A percentile compares a stretch with the other conserved stretches of the same genome.
Conservation (phyloP, 129 eudicot species). For the Lonicera japonica region DNA sequence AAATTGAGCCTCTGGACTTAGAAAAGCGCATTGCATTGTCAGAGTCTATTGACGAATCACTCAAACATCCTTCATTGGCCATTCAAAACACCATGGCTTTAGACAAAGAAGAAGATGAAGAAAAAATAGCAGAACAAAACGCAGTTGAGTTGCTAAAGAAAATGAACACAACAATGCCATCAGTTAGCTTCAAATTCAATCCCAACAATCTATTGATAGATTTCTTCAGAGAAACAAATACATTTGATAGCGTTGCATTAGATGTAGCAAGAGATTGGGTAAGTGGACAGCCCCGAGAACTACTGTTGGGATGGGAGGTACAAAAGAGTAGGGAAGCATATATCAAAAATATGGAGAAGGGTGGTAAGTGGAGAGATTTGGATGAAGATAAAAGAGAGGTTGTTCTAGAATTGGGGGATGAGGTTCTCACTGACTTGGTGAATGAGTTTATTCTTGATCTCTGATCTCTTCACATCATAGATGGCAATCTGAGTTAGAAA, state of each 20-base stretch:
- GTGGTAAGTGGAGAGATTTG: constrained; percentile 36
- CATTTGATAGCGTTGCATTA: constrained; percentile 20
- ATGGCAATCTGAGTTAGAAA: not conserved
- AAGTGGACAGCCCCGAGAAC: constrained; percentile 26
- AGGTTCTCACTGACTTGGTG: constrained; percentile 38
- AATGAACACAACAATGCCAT: constrained; percentile 30
- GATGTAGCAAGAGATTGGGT: constrained; percentile 55
- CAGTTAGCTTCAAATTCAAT: constrained; percentile 26
- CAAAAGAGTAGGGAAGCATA: constrained; percentile 42
- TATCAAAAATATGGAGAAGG: constrained; percentile 51
- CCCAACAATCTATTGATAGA: constrained; percentile 39
- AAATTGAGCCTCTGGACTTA: constrained; percentile 57
- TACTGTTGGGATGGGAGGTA: constrained; percentile 48
- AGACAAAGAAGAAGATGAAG: constrained; percentile 28
- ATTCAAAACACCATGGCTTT: constrained; percentile 2
- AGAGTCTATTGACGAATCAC: constrained; percentile 17
- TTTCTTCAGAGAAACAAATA: constrained; percentile 43
- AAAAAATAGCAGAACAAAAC: constrained; percentile 15
- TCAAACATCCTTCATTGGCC: constrained; percentile 23
- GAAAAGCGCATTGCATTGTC: constrained; percentile 35
- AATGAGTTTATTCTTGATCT: constrained; percentile 40
- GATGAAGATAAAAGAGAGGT: constrained; percentile 43
- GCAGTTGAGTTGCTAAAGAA: constrained; percentile 39
- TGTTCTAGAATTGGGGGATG: constrained; percentile 47
- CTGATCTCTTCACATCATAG: not conserved